Percentiles rank a stretch among this genome's conserved stretches.
Conservation (phyloP, 371 early-diverging fungal species). For the Parasitella parasitica region DNA sequence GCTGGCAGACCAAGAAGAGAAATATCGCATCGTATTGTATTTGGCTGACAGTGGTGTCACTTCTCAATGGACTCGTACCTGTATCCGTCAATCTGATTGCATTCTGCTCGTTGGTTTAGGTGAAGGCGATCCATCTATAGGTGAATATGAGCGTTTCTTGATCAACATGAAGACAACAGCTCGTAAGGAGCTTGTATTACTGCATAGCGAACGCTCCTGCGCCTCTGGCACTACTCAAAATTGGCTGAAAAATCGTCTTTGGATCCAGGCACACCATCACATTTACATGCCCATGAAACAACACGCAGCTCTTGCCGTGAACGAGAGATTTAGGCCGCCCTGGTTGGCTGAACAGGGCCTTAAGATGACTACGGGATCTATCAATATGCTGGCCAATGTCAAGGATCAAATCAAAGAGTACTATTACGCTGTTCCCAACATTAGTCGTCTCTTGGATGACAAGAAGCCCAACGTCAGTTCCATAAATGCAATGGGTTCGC, state of each 20-base stretch:
- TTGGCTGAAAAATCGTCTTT: slow-evolving; percentile 91
- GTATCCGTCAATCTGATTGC: slow-evolving; percentile 96
- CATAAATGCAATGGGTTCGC: slow-evolving; percentile 25
- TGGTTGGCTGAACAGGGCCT: slow-evolving; percentile 55
- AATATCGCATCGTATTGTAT: slow-evolving; percentile 83
- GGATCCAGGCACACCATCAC: slow-evolving; percentile 97
- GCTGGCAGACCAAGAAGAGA: slow-evolving; percentile 94
- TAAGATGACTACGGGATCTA: slow-evolving; percentile 55
- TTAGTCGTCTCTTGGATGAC: slow-evolving; percentile 31
- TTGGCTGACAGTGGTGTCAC: slow-evolving; percentile 91
- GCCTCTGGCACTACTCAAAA: slow-evolving; percentile 81
- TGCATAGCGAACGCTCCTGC: slow-evolving; percentile 81
- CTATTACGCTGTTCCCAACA: slow-evolving; percentile 48
- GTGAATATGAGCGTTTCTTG: slow-evolving; percentile 90
- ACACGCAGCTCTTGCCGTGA: slow-evolving; percentile 21
- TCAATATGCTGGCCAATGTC: slow-evolving; percentile 59
- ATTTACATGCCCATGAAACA: slow-evolving; percentile 82
- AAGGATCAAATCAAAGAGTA: slow-evolving; percentile 72
- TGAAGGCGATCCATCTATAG: slow-evolving; percentile 85
- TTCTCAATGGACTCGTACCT: slow-evolving; percentile 94
- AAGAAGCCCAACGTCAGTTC: slow-evolving; percentile 27
- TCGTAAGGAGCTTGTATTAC: slow-evolving; percentile 90
- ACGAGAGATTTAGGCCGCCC: slow-evolving; percentile 45
- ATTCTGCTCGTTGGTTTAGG: slow-evolving; percentile 90
- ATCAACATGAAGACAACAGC: slow-evolving; percentile 95